Evolutionary conservation across 129 eudicot genomes (phyloP).

Genomic region (Centella asiatica): DNA sequence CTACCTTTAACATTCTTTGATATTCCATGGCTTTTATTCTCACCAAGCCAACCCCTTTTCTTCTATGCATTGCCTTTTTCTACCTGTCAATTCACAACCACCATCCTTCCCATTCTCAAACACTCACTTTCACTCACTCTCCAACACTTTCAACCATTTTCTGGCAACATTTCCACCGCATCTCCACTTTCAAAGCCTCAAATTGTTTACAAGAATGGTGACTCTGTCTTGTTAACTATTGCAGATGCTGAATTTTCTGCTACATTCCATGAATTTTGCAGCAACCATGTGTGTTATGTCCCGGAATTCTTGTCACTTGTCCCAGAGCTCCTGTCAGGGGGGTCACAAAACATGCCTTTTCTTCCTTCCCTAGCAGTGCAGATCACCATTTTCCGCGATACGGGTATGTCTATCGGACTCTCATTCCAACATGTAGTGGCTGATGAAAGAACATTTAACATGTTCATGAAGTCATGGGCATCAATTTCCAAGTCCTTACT

Average conservation of each 20-base stretch:
- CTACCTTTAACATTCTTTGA: slow-evolving; percentile 49
- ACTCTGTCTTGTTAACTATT: slow-evolving; percentile 22
- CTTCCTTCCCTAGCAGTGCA: slow-evolving; percentile 26
- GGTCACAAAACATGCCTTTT: not conserved
- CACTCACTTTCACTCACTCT: slow-evolving; percentile 52
- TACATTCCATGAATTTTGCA: slow-evolving; percentile 17
- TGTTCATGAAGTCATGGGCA: slow-evolving; percentile 36
- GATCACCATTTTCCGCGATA: slow-evolving; percentile 23
- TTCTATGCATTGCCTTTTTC: slow-evolving; percentile 32
- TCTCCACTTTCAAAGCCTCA: slow-evolving; percentile 18
- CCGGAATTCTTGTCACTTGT: slow-evolving; percentile 21
- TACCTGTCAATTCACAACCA: slow-evolving; percentile 20
- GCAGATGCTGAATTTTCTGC: slow-evolving; percentile 24
- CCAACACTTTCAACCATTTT: slow-evolving; percentile 42
- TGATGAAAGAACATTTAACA: slow-evolving; percentile 31
- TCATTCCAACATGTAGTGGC: slow-evolving; percentile 19
- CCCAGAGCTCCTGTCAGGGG: slow-evolving; percentile 17
- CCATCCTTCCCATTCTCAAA: slow-evolving; percentile 35
- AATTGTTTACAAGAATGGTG: slow-evolving; percentile 20
- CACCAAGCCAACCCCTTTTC: slow-evolving; percentile 36
- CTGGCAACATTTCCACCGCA: slow-evolving; percentile 37
- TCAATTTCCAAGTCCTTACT: slow-evolving; percentile 18
- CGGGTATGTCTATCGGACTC: slow-evolving; percentile 27
- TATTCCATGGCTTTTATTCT: slow-evolving; percentile 47
- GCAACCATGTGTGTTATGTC: slow-evolving; percentile 14